These are phyloP conservation scores for Cotoneaster glaucophyllus DNA, from an alignment of 306 rosid species.

Conservation along the genomic window DNA sequence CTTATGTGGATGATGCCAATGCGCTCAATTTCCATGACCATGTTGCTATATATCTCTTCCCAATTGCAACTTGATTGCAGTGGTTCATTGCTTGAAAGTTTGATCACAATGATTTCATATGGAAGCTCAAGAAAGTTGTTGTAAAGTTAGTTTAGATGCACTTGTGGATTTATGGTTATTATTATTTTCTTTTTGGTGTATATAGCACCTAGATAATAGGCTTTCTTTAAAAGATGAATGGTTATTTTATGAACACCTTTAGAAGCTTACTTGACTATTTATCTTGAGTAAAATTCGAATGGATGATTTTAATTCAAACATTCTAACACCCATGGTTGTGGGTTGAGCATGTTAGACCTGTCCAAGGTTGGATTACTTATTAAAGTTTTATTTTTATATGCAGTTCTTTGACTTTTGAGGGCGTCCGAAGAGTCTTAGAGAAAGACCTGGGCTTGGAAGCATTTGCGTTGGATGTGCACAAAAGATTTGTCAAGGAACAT, in stretches of 20 bases:
- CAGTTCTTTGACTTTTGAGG: conserved; percentile 90
- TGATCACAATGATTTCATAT: not conserved
- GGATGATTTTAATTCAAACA: not conserved
- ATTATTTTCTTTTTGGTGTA: not conserved
- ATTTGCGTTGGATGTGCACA: conserved; percentile 70
- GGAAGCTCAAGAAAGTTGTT: conserved; percentile 7
- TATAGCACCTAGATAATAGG: not conserved
- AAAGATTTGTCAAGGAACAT: conserved; percentile 72
- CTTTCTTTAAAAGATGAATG: not conserved
- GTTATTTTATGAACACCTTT: not conserved
- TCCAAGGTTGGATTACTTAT: not conserved
- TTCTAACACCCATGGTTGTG: not conserved
- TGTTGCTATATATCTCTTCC: too few relatives aligned
- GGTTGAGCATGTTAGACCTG: not conserved
- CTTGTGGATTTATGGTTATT: not conserved
- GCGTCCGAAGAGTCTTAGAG: conserved; percentile 90
- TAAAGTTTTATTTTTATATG: conserved; percentile 17
- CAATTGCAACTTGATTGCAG: not conserved
- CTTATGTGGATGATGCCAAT: not conserved
- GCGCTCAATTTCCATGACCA: not conserved
- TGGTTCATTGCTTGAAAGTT: not conserved
- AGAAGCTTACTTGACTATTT: not conserved
- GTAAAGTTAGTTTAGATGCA: not conserved
- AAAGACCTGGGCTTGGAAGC: conserved; percentile 65
- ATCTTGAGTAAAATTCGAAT: not conserved